Base-by-base conservation (phyloP, 2,329 filamentous ascomycete species). In the Aspergillus sp. region DNA sequence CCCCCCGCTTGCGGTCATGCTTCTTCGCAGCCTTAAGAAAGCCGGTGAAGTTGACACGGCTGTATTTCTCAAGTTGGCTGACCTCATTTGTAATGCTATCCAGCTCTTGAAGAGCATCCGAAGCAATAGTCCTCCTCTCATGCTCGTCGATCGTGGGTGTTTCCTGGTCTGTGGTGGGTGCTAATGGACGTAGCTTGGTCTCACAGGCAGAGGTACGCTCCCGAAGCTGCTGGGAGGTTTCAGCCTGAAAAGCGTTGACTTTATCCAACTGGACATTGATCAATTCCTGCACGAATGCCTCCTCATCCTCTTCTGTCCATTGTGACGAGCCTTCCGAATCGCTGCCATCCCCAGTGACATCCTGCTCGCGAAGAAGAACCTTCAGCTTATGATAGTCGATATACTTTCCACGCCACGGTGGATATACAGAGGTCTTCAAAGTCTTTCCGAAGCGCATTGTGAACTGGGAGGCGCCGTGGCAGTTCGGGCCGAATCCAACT, bases 1-100 rank as follows among this genome's bases (percentile, higher is more conserved):
- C 78, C 47, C 90, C 90, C 55, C 91, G 80, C 72, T 91, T 94
- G 56, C 93, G 86, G 70, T 98, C 93, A 70, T 98, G 93, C 73
- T 98, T 98, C 81, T 98, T 98, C 47, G 89, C 89, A 42, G 94
- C 94, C 76, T 98, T 98, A 63, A 96, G 79, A 70, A 97, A 95
- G 42, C 89, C 93, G 4, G 93, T 95, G 69, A 96, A 98, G 73
- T 98, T 98, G 73, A 96, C 84, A 54, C 85, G 86, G 68, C 88
- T 93, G 72, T 93, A 98, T 67, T 88, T 93, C 71, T 95, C 93
- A 57, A 98, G 78, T 73, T 94, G 87, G 65, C 85, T 91, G 61
- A 94, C 83, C 69, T 96, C 88, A 64, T 88, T 87, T 32, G 87
- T 93, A 68, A 97, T 93, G 45, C 72, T 71, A 67, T 97, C 91